Percentiles rank a stretch among this genome's conserved stretches.
These are phyloP conservation scores for Primulina eburnea DNA, from an alignment of 257 asterid genomes.

Conservation along the genomic window DNA sequence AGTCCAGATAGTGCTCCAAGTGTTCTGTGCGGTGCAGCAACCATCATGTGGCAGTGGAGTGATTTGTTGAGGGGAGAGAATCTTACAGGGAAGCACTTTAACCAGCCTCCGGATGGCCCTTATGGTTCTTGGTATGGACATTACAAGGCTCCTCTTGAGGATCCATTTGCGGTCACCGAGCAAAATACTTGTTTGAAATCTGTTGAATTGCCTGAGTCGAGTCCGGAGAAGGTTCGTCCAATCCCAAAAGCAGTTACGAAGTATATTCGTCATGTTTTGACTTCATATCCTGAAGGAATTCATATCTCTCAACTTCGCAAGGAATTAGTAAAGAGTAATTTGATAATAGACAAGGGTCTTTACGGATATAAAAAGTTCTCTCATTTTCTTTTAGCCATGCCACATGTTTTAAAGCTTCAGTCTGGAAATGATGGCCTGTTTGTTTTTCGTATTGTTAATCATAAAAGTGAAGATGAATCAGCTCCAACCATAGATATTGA, in stretches of 20 bases:
- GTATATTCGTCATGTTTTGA: slow-evolving; percentile 44
- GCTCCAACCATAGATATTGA: slow-evolving; percentile 26
- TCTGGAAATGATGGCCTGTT: slow-evolving; percentile 36
- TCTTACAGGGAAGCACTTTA: slow-evolving; percentile 70
- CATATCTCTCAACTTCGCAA: slow-evolving; percentile 50
- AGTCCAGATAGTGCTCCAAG: slow-evolving; percentile 57
- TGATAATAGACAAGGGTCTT: slow-evolving; percentile 52
- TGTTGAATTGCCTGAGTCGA: slow-evolving; percentile 39
- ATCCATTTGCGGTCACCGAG: slow-evolving; percentile 56
- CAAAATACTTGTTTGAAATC: slow-evolving; percentile 34
- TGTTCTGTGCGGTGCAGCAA: slow-evolving; percentile 86
- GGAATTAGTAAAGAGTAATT: slow-evolving; percentile 43
- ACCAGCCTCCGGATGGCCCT: slow-evolving; percentile 96
- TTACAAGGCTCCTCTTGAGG: slow-evolving; percentile 66
- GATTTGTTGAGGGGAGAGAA: slow-evolving; percentile 71
- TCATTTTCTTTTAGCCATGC: slow-evolving; percentile 77
- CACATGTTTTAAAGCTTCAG: slow-evolving; percentile 52
- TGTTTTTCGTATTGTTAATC: slow-evolving; percentile 31
- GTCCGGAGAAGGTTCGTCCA: slow-evolving; percentile 46
- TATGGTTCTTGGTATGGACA: slow-evolving; percentile 87
- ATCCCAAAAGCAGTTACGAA: slow-evolving; percentile 61
- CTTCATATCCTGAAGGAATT: slow-evolving; percentile 64
- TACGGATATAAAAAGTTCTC: slow-evolving; percentile 75
- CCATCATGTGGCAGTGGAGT: slow-evolving; percentile 95
- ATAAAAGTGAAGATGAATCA: slow-evolving; percentile 41